A percentile compares a stretch with the other conserved stretches of the same genome.
Evolutionary conservation across 495 filamentous ascomycete genomes (phyloP).

Genomic region (Hypoxylon crocopeplum): DNA sequence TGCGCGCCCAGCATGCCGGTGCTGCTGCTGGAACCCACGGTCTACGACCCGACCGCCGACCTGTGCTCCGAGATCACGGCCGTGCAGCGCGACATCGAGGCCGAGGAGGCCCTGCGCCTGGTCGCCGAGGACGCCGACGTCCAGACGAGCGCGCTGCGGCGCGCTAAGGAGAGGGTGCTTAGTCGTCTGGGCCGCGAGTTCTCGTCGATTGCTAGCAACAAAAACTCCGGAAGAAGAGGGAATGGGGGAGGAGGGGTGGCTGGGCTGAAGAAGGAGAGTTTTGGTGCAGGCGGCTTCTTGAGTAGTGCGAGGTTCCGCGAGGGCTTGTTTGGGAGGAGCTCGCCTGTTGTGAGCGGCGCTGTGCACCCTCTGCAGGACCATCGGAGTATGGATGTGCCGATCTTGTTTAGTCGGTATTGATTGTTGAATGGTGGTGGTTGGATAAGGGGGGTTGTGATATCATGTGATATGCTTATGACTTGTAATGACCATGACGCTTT

Average conservation of each 20-base stretch:
- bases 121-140: slow-evolving; percentile 50
- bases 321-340: slow-evolving; percentile 50
- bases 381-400: slow-evolving; percentile 54
- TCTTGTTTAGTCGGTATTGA: slow-evolving; percentile 56
- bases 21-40: slow-evolving; percentile 50
- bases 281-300: slow-evolving; percentile 39
- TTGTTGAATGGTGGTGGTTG: slow-evolving; percentile 6
- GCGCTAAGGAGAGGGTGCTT: slow-evolving; percentile 55
- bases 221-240: too few species aligned
- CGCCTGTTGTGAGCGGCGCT: slow-evolving; percentile 30
- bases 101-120: slow-evolving; percentile 40
- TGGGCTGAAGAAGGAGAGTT: slow-evolving; percentile 27
- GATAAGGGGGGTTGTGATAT: slow-evolving; percentile 5
- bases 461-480: slow-evolving; percentile 30
- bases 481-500: slow-evolving; percentile 31
- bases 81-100: slow-evolving; percentile 51
- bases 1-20: slow-evolving; percentile 49
- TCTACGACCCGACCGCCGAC: slow-evolving; percentile 54
- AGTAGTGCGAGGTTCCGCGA: slow-evolving; percentile 46
- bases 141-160: slow-evolving; percentile 48
- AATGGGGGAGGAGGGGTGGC: slow-evolving; percentile 32
- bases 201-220: slow-evolving; percentile 2
- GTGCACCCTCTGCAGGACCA: slow-evolving; percentile 33
- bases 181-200: slow-evolving; percentile 55
- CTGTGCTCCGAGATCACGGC: slow-evolving; percentile 49